Conservation (phyloP, 495 filamentous ascomycete species). For the Aspergillus ellipticus region DNA sequence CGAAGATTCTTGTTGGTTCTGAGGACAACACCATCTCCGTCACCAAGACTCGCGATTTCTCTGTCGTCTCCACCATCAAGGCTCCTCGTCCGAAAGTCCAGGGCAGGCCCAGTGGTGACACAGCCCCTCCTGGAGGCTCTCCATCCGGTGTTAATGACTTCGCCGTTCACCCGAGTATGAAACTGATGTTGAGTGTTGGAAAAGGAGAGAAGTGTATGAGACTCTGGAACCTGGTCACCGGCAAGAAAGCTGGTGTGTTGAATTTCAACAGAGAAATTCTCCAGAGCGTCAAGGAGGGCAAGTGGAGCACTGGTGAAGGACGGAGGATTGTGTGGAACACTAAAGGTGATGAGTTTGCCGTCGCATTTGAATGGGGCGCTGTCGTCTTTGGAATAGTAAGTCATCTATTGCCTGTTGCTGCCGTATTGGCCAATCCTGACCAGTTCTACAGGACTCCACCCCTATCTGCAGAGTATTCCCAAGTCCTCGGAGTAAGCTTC, state of each 20-base stretch:
- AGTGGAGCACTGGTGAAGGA: slow-evolving; percentile 77
- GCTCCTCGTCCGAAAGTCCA: slow-evolving; percentile 78
- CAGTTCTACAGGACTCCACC: slow-evolving; percentile 59
- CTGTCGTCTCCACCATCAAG: slow-evolving; percentile 83
- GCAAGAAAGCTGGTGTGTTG: slow-evolving; percentile 88
- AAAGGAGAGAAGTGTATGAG: slow-evolving; percentile 87
- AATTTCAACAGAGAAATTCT: slow-evolving; percentile 71
- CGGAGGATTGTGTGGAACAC: slow-evolving; percentile 76
- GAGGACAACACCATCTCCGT: slow-evolving; percentile 90
- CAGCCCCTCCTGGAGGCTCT: slow-evolving; percentile 74
- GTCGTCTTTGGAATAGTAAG: slow-evolving; percentile 77
- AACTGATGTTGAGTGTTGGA: slow-evolving; percentile 88
- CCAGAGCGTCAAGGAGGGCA: slow-evolving; percentile 68
- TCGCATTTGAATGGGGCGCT: slow-evolving; percentile 83
- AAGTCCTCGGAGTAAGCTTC: slow-evolving; percentile 71
- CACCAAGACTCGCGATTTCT: slow-evolving; percentile 84
- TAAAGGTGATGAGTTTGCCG: slow-evolving; percentile 73
- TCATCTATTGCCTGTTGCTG: slow-evolving; percentile 8
- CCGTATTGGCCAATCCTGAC: not conserved
- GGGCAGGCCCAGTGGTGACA: slow-evolving; percentile 86
- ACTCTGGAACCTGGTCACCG: slow-evolving; percentile 95
- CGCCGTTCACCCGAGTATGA: slow-evolving; percentile 92
- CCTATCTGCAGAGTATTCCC: slow-evolving; percentile 69
- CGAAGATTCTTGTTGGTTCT: slow-evolving; percentile 77
- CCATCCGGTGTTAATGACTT: slow-evolving; percentile 92